Evolutionary conservation across 2,329 filamentous ascomycete species (phyloP), one percentile per base, ranked within the genome.

Genomic region (Colletotrichum orbiculare): DNA sequence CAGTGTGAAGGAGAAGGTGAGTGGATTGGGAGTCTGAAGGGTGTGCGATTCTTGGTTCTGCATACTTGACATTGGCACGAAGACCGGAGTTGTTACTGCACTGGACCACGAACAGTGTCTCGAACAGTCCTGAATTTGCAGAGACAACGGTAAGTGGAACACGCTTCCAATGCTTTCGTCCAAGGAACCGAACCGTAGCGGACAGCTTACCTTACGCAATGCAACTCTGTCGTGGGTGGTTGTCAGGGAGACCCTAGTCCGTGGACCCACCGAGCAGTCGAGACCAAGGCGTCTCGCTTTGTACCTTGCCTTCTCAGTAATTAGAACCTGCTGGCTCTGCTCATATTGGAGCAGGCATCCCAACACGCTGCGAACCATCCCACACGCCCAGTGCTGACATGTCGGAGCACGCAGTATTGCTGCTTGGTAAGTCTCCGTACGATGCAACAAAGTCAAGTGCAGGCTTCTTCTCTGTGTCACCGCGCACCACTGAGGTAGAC

Each of bases 211-310:
- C 17, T 17, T 17, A 17, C 17, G 17, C 17, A 17, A 17, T 17
- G 58, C 43, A 25, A 25, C 25, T 5, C 25, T 25, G 25, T 25
- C 25, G 25, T 48, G 7, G 34, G 53, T 53, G 63, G 58, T 63
- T 63, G 63, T 46, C 47, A 57, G 63, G 63, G 63, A 63, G 58
- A 66, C 58, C 63, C 63, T 58, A 38, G 63, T 63, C 34, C 15
- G 11, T 12, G 37, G 50, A 52, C 48, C 42, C 39, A 48, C 33
- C 52, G 53, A 66, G 47, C 25, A 63, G 63, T 63, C 59, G 63
- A 66, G 63, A 66, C 63, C 63, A 65, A 65, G 63, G 63, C 47
- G 47, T 38, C 38, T 34, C 46, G 42, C 63, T 59, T 46, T 65
- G 58, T 25, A 25, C 46, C 8, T 13, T 25, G 4, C 46, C 8